Base-by-base conservation (phyloP, 805 yeast species). In the Candida chauliodis region DNA sequence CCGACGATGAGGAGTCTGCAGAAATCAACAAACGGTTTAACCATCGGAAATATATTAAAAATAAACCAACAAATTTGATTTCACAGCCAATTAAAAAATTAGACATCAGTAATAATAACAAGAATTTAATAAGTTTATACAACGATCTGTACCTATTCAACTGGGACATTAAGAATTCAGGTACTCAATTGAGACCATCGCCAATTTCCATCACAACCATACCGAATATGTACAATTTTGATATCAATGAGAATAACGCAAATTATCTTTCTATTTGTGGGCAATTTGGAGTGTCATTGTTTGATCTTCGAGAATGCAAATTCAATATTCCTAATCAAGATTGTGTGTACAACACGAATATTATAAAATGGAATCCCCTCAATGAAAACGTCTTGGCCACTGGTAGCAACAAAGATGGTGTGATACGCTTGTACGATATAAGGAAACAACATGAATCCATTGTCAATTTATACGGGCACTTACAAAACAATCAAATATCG, bases 1-100 rank as follows among this genome's bases (percentile, higher is more conserved):
- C 36, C 13, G 47, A 39, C 20, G 64, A 61, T 4, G 71, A 51
- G 2, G 56, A 61, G 16, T 56, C 71, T 17, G 96, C 96, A 0
- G 87, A 80, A 55, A 82, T 89, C 15, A 63, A 83, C 44, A 84
- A 79, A 54, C 66, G 95, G 26, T 89, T 81, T 64, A 86, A 86
- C 58, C 96, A 89, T 61, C 65, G 73, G 36, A 81, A 80, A 48
- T 89, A 81, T 52, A 56, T 85, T 38, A 55, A 53, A 31, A 55
- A 56, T 41, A 54, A 58, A 39, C 52, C 52, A 35, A 45, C 59
- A 4, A 39, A 51, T 9, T 61, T 53, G 30, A 37, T 45, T 25
- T 36, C 51, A 37, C 50, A 63, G 4, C 49, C 51, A 30, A 55
- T 67, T 15, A 44, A 56, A 30, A 51, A 58, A 43, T 40, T 62